Conservation (phyloP, 2,329 filamentous ascomycete genomes). For the Cladophialophora exuberans region DNA sequence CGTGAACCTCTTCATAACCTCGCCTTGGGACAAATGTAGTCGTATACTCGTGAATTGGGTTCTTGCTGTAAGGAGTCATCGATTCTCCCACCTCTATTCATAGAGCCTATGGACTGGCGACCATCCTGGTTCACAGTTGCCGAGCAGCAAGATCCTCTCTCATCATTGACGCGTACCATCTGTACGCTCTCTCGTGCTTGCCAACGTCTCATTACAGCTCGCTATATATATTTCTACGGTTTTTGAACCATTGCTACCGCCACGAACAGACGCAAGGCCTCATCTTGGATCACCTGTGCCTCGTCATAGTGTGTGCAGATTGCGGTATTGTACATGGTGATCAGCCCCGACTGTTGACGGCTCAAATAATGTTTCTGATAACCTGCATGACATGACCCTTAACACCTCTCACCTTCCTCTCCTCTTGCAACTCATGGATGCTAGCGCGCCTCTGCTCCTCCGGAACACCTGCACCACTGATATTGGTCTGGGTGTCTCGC, state of each 20-base stretch:
- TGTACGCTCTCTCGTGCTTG: neutral
- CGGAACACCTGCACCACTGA: slow-evolving; percentile 35
- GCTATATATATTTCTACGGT: neutral
- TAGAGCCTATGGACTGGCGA: too few relatives aligned
- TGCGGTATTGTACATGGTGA: slow-evolving; percentile 19
- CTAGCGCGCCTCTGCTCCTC: slow-evolving; percentile 37
- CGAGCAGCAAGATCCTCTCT: too few relatives aligned
- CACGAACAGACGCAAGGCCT: neutral
- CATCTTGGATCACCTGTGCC: slow-evolving; percentile 13
- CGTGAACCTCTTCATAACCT: too few relatives aligned
- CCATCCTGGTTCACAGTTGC: too few relatives aligned
- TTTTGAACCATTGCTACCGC: neutral
- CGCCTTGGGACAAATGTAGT: too few relatives aligned
- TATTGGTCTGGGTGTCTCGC: slow-evolving; percentile 34
- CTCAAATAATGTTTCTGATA: slow-evolving; percentile 28
- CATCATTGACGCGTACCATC: neutral
- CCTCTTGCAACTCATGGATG: slow-evolving; percentile 37
- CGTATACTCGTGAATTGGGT: too few relatives aligned
- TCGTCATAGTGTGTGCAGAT: slow-evolving; percentile 13
- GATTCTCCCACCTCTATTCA: too few relatives aligned
- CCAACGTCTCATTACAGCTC: neutral
- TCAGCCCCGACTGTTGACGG: slow-evolving; percentile 16
- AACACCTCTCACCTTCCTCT: slow-evolving; percentile 36
- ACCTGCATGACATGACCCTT: slow-evolving; percentile 24
- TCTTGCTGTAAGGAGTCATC: too few relatives aligned